Conservation (phyloP, 129 eudicot genomes). For the Saposhnikovia divaricata region DNA sequence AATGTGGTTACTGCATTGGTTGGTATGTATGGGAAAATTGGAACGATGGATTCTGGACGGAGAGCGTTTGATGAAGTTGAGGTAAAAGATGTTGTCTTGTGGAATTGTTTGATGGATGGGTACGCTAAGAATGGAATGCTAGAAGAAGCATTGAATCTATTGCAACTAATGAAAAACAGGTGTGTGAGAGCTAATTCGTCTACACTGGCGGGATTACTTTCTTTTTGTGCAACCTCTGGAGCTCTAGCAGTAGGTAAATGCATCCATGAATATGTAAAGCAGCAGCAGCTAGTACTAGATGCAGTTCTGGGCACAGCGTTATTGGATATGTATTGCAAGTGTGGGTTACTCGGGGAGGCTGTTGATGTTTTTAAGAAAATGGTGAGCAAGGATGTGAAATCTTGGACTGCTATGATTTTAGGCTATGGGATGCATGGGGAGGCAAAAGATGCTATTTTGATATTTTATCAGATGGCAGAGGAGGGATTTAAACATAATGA, state of each 20-base stretch:
- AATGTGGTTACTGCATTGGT: slow-evolving; percentile 26
- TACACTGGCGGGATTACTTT: slow-evolving; percentile 26
- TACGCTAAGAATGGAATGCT: slow-evolving; percentile 26
- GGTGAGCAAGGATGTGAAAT: slow-evolving; percentile 33
- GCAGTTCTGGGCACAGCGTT: slow-evolving; percentile 30
- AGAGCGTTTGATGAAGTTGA: slow-evolving; percentile 26
- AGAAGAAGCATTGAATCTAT: slow-evolving; percentile 19
- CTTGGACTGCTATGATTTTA: slow-evolving; percentile 51
- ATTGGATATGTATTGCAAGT: slow-evolving; percentile 48
- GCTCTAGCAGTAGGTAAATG: slow-evolving; percentile 22
- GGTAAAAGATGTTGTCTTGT: slow-evolving; percentile 31
- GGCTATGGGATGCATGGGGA: slow-evolving; percentile 51
- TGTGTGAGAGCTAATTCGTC: slow-evolving; percentile 25
- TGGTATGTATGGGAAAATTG: slow-evolving; percentile 28
- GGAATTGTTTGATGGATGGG: slow-evolving; percentile 33
- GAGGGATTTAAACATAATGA: slow-evolving; percentile 42
- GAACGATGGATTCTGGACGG: slow-evolving; percentile 15
- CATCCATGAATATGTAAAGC: slow-evolving; percentile 20
- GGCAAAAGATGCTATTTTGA: slow-evolving; percentile 35
- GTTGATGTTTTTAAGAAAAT: slow-evolving; percentile 32
- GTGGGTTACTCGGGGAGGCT: slow-evolving; percentile 37
- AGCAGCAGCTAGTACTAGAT: slow-evolving; percentile 19
- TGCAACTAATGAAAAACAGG: slow-evolving; percentile 14
- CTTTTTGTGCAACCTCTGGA: slow-evolving; percentile 24
- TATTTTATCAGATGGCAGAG: slow-evolving; percentile 41